Conservation (phyloP, 2,329 filamentous ascomycete genomes). For the Aspergillus latus region DNA sequence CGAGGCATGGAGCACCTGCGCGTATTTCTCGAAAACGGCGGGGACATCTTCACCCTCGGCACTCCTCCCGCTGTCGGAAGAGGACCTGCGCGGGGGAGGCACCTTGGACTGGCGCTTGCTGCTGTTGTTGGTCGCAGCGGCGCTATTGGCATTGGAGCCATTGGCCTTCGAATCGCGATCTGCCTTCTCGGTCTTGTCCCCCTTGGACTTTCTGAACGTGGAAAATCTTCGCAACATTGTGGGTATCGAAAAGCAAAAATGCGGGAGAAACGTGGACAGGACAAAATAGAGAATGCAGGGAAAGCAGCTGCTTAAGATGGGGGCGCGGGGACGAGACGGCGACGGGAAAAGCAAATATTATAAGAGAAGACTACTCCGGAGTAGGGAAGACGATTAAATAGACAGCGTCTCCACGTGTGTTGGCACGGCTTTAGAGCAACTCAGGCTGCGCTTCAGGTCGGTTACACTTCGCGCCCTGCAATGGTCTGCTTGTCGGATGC, state of each 20-base stretch:
- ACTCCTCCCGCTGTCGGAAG: conserved; percentile 29
- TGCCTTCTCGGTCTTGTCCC: conserved; percentile 28
- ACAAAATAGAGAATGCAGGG: not conserved
- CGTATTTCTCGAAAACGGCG: conserved; percentile 45
- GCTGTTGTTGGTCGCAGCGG: conserved; percentile 20
- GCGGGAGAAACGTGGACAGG: not conserved
- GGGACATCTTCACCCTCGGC: conserved; percentile 44
- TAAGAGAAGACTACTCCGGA: not conserved
- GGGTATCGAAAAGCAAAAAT: conserved; percentile 14
- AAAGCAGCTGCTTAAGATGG: conserved; percentile 13
- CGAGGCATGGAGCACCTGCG: conserved; percentile 54
- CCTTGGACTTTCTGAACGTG: conserved; percentile 41
- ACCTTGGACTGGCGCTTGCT: conserved; percentile 37
- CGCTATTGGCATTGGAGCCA: conserved; percentile 19
- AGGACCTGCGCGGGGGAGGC: conserved; percentile 25
- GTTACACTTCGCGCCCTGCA: conserved; percentile 8
- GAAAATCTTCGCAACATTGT: conserved; percentile 44
- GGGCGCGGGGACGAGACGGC: not conserved
- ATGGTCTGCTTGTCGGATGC: conserved; percentile 18
- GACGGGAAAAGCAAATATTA: conserved; percentile 16
- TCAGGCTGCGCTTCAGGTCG: not conserved
- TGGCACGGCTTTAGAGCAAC: not conserved
- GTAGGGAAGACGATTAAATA: conserved; percentile 4
- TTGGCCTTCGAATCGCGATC: conserved; percentile 36
- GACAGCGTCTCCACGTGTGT: conserved; percentile 10